phyloP scores from a whole-genome alignment of 73 alveolate genomes.

The Uronychia setigera region DNA sequence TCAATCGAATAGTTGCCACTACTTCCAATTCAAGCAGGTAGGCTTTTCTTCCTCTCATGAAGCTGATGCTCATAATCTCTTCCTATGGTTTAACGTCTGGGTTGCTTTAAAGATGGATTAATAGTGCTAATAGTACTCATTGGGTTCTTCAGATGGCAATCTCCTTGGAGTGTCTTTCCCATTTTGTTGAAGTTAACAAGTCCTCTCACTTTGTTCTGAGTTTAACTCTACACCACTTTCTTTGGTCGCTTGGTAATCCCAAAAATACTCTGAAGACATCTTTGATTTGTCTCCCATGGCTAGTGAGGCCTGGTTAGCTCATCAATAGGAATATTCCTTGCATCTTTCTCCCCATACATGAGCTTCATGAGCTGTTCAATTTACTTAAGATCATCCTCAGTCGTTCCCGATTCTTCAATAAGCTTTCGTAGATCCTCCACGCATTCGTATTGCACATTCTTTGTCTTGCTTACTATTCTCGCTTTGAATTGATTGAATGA shows the following conservation, averaged over 20 bases:
- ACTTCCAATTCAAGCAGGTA: background rate
- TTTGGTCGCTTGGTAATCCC: too few relatives aligned
- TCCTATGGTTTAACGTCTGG: too few relatives aligned
- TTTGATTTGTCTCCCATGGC: conserved; percentile 43
- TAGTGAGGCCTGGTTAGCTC: conserved; percentile 23
- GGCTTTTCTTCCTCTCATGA: background rate
- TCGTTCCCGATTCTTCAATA: conserved; percentile 23
- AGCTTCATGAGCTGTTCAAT: conserved; percentile 19
- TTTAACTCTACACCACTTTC: too few relatives aligned
- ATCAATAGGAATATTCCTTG: conserved; percentile 16
- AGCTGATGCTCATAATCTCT: too few relatives aligned
- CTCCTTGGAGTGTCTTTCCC: background rate
- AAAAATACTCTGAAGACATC: conserved; percentile 42
- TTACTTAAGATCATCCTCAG: background rate
- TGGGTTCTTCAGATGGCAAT: background rate
- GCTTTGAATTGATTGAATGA: conserved; percentile 49
- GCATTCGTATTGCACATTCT: conserved; percentile 40
- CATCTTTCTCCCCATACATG: conserved; percentile 19
- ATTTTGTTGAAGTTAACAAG: background rate
- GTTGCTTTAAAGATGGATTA: too few relatives aligned
- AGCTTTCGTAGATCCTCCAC: conserved; percentile 37
- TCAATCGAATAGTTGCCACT: too few relatives aligned
- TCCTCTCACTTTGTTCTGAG: background rate
- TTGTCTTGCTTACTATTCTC: conserved; percentile 37
- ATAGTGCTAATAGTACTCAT: too few relatives aligned